Evolutionary conservation across 164 flowering plant genomes (phyloP).

Genomic region (Annona cherimola): DNA sequence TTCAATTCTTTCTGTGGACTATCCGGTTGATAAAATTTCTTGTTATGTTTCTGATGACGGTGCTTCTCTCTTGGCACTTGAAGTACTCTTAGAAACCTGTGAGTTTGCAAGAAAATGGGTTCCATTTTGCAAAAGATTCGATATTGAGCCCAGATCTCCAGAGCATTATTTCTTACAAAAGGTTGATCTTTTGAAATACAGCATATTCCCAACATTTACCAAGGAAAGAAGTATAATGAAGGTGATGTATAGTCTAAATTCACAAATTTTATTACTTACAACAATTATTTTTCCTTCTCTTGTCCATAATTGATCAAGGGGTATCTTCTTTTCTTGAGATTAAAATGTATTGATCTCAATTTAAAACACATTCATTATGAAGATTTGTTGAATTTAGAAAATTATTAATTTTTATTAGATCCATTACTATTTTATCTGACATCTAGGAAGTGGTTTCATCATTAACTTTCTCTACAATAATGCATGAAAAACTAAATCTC

Average conservation of each 20-base stretch:
- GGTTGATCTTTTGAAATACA: constrained; percentile 15
- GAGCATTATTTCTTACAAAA: constrained; percentile 19
- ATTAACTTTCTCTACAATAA: too few species aligned
- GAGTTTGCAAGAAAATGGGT: constrained; percentile 20
- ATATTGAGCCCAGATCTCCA: constrained; percentile 17
- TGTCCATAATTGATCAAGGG: too few species aligned
- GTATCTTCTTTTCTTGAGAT: too few species aligned
- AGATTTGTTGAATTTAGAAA: too few species aligned
- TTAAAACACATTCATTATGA: too few species aligned
- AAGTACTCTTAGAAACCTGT: constrained; percentile 17
- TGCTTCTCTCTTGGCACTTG: constrained; percentile 14
- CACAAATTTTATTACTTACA: too few species aligned
- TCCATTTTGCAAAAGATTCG: constrained; percentile 18
- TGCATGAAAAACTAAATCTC: too few species aligned
- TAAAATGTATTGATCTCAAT: too few species aligned
- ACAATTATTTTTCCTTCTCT: too few species aligned
- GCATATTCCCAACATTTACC: constrained; percentile 10
- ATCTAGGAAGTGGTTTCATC: too few species aligned
- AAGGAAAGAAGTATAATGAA: constrained; percentile 17
- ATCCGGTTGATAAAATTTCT: constrained; percentile 21
- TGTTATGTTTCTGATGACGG: constrained; percentile 27
- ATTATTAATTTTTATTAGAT: too few species aligned
- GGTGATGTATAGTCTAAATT: neutral
- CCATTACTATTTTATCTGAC: too few species aligned
- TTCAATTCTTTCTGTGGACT: constrained; percentile 23